Conservation (phyloP, 1,284 basidiomycete species). For the Lentinus polychrous region DNA sequence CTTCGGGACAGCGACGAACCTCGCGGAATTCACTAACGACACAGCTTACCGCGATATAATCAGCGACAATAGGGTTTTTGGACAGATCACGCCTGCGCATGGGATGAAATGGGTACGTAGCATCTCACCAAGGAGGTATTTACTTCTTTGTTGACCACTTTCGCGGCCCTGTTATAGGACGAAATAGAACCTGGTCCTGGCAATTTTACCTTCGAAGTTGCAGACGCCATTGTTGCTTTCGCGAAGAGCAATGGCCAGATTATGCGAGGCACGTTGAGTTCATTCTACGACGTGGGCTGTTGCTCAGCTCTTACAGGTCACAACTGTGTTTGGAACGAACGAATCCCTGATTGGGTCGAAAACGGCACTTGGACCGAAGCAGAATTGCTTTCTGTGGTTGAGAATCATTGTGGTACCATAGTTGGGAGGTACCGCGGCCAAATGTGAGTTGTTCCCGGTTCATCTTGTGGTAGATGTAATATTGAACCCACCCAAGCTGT, state of each 20-base stretch:
- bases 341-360: constrained; percentile 40
- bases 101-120: constrained; percentile 43
- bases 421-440: constrained; percentile 40
- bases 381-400: constrained; percentile 34
- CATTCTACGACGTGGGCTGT: neutral
- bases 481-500: constrained; percentile 10
- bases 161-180: constrained; percentile 24
- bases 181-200: constrained; percentile 42
- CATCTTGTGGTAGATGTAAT: neutral
- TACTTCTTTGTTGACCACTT: neutral
- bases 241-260: constrained; percentile 36
- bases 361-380: constrained; percentile 30
- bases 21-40: constrained; percentile 36
- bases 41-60: constrained; percentile 32
- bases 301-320: constrained; percentile 19
- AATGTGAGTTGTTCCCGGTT: constrained; percentile 26
- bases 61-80: constrained; percentile 34
- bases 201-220: constrained; percentile 35
- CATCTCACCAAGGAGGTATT: neutral
- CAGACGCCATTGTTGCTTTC: constrained; percentile 34
- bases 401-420: constrained; percentile 36
- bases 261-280: constrained; percentile 27
- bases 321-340: constrained; percentile 46
- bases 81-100: constrained; percentile 41
- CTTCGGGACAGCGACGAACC: constrained; percentile 50